Evolutionary conservation across 1,284 basidiomycete genomes (phyloP).

Genomic region (Apiotrichum siamense): DNA sequence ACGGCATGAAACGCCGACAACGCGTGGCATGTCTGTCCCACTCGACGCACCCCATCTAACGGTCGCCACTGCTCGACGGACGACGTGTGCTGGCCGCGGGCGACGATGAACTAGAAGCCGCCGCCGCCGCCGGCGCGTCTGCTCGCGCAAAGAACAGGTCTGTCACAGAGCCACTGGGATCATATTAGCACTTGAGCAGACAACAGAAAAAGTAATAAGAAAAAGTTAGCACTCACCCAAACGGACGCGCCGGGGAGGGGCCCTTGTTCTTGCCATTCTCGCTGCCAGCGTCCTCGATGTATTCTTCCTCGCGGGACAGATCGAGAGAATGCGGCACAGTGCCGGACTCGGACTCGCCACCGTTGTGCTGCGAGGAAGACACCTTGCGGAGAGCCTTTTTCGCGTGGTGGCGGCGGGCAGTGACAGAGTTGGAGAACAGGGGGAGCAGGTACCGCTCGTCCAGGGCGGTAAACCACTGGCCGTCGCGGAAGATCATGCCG

Average conservation of each 20-base stretch:
- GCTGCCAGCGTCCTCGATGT: slow-evolving; percentile 34
- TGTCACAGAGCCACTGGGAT: slow-evolving; percentile 31
- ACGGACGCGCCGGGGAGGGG: background rate
- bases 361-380: slow-evolving; percentile 27
- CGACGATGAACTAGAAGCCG: background rate
- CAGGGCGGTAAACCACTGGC: slow-evolving; percentile 91
- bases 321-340: slow-evolving; percentile 31
- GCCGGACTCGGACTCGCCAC: slow-evolving; percentile 25
- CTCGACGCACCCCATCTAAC: background rate
- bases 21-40: background rate
- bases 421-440: slow-evolving; percentile 89
- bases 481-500: slow-evolving; percentile 52
- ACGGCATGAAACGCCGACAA: too few species aligned
- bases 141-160: slow-evolving; percentile 39
- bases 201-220: background rate
- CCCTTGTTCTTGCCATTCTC: slow-evolving; percentile 47
- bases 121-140: slow-evolving; percentile 11
- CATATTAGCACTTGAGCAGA: too few species aligned
- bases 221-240: background rate
- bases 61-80: background rate
- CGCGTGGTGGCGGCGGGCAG: slow-evolving; percentile 78
- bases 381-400: slow-evolving; percentile 54
- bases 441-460: slow-evolving; percentile 93
- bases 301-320: slow-evolving; percentile 24
- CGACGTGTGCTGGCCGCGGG: background rate